Percentiles rank a stretch among this genome's conserved stretches.
Conservation (phyloP, 169 alveolate species). For the Cyclospora cayetanensis region DNA sequence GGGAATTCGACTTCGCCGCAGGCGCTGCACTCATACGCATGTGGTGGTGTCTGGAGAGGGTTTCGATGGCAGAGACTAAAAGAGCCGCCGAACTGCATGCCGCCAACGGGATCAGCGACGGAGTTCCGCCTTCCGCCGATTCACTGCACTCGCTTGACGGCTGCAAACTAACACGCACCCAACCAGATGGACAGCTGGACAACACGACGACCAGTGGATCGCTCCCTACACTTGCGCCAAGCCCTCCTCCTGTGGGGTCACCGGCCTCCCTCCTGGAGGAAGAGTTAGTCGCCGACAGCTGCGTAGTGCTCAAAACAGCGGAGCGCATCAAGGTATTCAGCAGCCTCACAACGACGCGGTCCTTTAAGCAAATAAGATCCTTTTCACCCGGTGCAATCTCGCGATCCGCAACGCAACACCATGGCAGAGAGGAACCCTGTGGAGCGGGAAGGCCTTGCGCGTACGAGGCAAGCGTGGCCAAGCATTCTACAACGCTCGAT, state of each 20-base stretch:
- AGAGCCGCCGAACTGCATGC: constrained; percentile 18
- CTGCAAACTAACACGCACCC: background rate
- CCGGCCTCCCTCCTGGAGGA: background rate
- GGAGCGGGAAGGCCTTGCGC: background rate
- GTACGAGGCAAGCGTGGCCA: background rate
- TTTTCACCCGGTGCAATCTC: background rate
- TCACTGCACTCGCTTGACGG: background rate
- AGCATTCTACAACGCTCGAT: background rate
- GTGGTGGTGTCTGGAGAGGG: background rate
- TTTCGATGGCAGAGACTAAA: background rate
- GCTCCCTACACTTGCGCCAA: background rate
- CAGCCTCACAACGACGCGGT: background rate
- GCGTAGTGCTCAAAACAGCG: background rate
- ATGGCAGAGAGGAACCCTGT: background rate
- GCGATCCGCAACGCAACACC: constrained; percentile 12
- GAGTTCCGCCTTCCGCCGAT: background rate
- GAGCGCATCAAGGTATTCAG: background rate
- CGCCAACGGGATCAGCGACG: background rate
- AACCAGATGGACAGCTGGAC: background rate
- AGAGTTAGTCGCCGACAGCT: background rate
- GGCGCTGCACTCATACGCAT: background rate
- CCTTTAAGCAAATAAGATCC: background rate
- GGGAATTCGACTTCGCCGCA: background rate
- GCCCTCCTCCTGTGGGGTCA: background rate
- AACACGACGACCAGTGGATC: background rate